Base-by-base conservation (phyloP, 768 basidiomycete genomes). In the Lactarius sanguifluus region DNA sequence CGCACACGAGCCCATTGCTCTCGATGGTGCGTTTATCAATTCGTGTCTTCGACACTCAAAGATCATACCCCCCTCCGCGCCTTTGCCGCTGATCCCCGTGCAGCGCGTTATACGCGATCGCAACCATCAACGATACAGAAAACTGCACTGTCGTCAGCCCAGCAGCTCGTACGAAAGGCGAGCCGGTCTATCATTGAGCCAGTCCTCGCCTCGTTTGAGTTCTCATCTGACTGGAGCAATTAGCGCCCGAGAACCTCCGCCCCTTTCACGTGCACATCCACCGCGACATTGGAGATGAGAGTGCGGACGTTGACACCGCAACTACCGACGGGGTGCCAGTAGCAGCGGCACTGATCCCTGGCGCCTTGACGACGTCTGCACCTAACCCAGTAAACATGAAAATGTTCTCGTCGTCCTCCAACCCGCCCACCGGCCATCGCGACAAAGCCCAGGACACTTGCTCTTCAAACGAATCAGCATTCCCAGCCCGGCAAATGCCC, bases 1-100 rank as follows among this genome's bases (percentile, higher is more conserved):
- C 76, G 7, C 74, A 79, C 54, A 78, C 77, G 40, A 78, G 79
- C 41, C 77, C 20, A 70, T 74, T 57, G 77, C 84, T 71, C 79
- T 98, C 6, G 89, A 96, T 75, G 97, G 96, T 59, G 85, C 83
- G 7, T 98, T 96, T 75, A 93, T 96, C 76, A 83, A 83, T 66
- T 75, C 81, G 88, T 94, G 72, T 34, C 34, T 75, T 93, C 1
- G 2, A 2, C 28, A n/a, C n/a, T n/a, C n/a, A 25, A 64, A 89
- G 89, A 91, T 69, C 79, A 87, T 1, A 75, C 5, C n/a, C n/a
- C n/a, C n/a, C n/a, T 91, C 16, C 81, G 80, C 28, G 74, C 77
- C 13, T 79, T 90, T 61, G 80, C 83, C 28, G 69, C 78, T 23
- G 73, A 75, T 20, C 70, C 77, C 1, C 78, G 78, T 59, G 72